Evolutionary conservation across 1,139 yeast species (phyloP).

Genomic region (Zygoascus meyerae): DNA sequence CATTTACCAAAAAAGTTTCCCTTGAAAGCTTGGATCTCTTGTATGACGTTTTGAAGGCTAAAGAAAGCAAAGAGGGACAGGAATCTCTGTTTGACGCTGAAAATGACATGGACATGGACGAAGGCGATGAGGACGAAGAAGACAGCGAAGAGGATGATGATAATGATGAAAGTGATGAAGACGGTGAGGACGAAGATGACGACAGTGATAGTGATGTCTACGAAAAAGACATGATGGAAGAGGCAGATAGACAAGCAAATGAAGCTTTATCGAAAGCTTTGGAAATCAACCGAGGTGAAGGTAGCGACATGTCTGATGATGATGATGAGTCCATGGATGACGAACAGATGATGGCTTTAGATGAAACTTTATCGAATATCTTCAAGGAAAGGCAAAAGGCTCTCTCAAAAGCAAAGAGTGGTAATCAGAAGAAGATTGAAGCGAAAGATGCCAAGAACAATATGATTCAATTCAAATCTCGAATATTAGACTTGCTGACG

Average conservation of each 20-base stretch:
- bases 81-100: conserved; percentile 65
- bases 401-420: conserved; percentile 21
- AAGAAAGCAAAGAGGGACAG: conserved; percentile 82
- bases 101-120: conserved; percentile 35
- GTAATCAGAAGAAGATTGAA: conserved; percentile 25
- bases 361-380: conserved; percentile 73
- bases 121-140: conserved; percentile 31
- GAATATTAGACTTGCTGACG: conserved; percentile 73
- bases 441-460: conserved; percentile 76
- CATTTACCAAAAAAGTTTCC: conserved; percentile 45
- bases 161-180: conserved; percentile 23
- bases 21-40: conserved; percentile 51
- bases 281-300: conserved; percentile 43
- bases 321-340: conserved; percentile 85
- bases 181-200: conserved; percentile 27
- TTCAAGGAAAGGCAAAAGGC: conserved; percentile 55
- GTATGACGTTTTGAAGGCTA: conserved; percentile 61
- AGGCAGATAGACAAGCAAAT: conserved; percentile 64
- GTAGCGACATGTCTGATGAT: conserved; percentile 35
- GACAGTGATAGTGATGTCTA: conserved; percentile 47
- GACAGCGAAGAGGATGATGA: conserved; percentile 30
- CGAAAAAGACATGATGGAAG: conserved; percentile 38
- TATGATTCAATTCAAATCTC: conserved; percentile 70
- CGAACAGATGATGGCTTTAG: conserved; percentile 95
- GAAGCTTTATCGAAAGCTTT: conserved; percentile 73